Conservation (phyloP, 2,329 filamentous ascomycete genomes). For the Boeremia exigua region DNA sequence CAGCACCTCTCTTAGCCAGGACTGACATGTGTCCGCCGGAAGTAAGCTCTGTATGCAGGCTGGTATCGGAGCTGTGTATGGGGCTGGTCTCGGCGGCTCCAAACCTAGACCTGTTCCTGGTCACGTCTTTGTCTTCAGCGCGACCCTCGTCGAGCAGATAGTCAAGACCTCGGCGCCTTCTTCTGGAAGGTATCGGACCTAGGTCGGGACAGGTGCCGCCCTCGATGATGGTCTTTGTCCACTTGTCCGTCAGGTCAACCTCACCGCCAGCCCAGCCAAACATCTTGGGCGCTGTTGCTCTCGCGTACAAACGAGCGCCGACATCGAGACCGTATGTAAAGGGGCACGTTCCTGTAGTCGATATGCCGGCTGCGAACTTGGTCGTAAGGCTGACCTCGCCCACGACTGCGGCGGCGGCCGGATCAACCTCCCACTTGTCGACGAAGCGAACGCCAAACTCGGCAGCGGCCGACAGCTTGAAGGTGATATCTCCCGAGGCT, state of each 20-base stretch:
- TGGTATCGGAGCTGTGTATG: not conserved
- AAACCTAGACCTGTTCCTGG: not conserved
- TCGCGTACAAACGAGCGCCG: conserved; percentile 4
- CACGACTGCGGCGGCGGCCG: conserved; percentile 5
- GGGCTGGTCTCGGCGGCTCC: not conserved
- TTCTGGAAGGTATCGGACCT: conserved; percentile 2
- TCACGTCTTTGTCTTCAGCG: not conserved
- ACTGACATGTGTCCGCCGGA: not conserved
- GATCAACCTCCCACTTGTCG: conserved; percentile 7
- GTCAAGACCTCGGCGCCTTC: not conserved
- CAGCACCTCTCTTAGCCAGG: not conserved
- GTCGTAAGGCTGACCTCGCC: not conserved
- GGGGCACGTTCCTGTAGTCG: conserved; percentile 3
- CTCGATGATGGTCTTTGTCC: not conserved
- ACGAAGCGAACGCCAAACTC: conserved; percentile 13
- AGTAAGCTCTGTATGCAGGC: not conserved
- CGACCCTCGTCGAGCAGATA: not conserved
- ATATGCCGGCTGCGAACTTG: conserved; percentile 3
- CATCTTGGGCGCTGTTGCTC: not conserved
- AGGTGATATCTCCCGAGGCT: conserved; percentile 1
- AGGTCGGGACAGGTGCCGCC: conserved; percentile 10
- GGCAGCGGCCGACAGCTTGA: conserved; percentile 3
- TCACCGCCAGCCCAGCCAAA: conserved; percentile 8
- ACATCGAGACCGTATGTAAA: conserved; percentile 6
- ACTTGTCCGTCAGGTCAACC: not conserved